phyloP scores from a whole-genome alignment of 148 eudicot species.

The Hydrangea macrophylla region DNA sequence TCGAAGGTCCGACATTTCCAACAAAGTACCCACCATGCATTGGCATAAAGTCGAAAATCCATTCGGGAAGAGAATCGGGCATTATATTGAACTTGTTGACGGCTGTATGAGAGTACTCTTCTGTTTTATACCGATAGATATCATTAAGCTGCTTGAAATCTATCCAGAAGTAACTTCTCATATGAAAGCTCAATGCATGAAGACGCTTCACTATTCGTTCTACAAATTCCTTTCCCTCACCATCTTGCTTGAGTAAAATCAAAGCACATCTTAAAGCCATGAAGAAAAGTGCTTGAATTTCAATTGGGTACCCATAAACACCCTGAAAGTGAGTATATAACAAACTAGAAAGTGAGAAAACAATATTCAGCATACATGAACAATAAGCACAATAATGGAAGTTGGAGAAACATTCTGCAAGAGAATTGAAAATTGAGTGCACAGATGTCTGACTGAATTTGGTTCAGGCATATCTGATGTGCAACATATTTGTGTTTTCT shows the following conservation, averaged over 20 bases:
- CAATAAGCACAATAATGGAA: neutral
- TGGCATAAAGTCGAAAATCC: slow-evolving; percentile 97
- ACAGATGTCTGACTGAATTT: neutral
- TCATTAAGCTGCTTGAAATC: slow-evolving; percentile 83
- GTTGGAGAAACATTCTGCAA: neutral
- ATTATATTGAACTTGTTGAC: slow-evolving; percentile 83
- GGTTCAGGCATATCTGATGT: neutral
- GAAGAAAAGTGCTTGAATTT: slow-evolving; percentile 95
- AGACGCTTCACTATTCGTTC: slow-evolving; percentile 80
- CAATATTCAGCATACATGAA: neutral
- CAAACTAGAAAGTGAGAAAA: neutral
- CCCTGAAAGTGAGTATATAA: slow-evolving; percentile 46
- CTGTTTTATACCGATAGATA: slow-evolving; percentile 81
- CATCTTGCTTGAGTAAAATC: slow-evolving; percentile 68
- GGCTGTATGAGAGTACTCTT: slow-evolving; percentile 87
- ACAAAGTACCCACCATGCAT: slow-evolving; percentile 74
- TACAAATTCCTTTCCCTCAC: slow-evolving; percentile 64
- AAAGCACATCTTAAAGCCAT: slow-evolving; percentile 89
- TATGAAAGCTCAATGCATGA: slow-evolving; percentile 79
- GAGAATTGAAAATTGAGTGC: neutral
- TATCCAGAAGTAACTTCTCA: slow-evolving; percentile 85
- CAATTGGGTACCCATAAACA: slow-evolving; percentile 93
- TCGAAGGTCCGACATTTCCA: slow-evolving; percentile 86
- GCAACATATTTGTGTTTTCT: neutral
- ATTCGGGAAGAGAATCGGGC: slow-evolving; percentile 96